Conservation (phyloP, 1,284 basidiomycete species). For the Kwoniella shivajii region DNA sequence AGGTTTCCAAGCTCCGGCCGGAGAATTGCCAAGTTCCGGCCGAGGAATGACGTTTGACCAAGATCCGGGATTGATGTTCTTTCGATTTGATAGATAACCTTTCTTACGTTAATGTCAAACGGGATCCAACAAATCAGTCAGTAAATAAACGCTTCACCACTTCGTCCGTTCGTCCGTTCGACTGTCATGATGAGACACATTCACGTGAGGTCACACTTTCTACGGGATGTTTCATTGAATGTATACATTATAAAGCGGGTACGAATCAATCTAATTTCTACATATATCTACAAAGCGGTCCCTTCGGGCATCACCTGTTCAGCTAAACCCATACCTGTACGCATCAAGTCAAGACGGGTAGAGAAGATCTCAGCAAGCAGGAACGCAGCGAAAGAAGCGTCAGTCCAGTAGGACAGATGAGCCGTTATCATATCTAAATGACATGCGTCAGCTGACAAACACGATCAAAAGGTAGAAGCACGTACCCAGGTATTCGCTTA, state of each 20-base stretch:
- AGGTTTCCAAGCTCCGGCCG: background rate
- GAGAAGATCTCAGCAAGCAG: conserved; percentile 52
- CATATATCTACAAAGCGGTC: conserved; percentile 7
- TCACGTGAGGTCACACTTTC: background rate
- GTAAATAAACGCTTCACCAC: too few species aligned
- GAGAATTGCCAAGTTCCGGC: background rate
- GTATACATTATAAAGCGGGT: background rate
- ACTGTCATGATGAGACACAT: too few species aligned
- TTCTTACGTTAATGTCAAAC: too few species aligned
- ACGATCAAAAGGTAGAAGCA: background rate
- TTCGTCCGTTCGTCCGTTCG: too few species aligned
- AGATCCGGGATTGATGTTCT: background rate
- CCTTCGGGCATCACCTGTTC: conserved; percentile 28
- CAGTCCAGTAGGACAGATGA: conserved; percentile 52
- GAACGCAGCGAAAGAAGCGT: conserved; percentile 52
- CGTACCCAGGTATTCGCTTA: conserved; percentile 52
- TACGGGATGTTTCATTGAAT: background rate
- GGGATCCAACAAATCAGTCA: too few species aligned
- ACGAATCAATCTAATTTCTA: background rate
- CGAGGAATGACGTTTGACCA: too few species aligned
- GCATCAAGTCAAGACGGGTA: conserved; percentile 40
- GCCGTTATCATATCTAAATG: conserved; percentile 48
- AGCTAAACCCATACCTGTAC: conserved; percentile 46
- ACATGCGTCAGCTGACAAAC: conserved; percentile 9
- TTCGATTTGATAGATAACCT: background rate